phyloP scores from a whole-genome alignment of 495 filamentous ascomycete genomes.

The Penicillium herquei region DNA sequence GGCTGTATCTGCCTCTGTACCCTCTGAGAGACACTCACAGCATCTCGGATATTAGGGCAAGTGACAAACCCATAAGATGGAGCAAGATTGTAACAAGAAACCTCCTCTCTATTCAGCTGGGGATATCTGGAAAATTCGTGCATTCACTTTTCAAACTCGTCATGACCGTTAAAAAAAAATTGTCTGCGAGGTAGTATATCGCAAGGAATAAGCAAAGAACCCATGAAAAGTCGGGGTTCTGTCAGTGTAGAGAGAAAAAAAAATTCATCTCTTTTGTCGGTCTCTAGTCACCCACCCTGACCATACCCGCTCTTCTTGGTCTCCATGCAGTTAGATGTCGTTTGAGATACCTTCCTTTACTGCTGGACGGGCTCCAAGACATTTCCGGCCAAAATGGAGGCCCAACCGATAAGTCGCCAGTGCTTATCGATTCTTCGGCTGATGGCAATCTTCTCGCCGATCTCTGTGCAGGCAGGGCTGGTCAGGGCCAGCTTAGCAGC shows the following conservation, averaged over 20 bases:
- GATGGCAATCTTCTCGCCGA: slow-evolving; percentile 96
- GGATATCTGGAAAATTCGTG: slow-evolving; percentile 34
- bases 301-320: not conserved
- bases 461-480: slow-evolving; percentile 86
- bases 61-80: slow-evolving; percentile 16
- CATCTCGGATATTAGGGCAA: slow-evolving; percentile 1
- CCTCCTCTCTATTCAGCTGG: slow-evolving; percentile 26
- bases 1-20: slow-evolving; percentile 4
- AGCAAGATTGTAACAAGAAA: slow-evolving; percentile 10
- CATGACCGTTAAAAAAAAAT: slow-evolving; percentile 33
- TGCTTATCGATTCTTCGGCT: slow-evolving; percentile 96
- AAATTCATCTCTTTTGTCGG: not conserved
- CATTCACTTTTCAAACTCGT: slow-evolving; percentile 34
- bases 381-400: slow-evolving; percentile 74
- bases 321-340: slow-evolving; percentile 19
- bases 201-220: slow-evolving; percentile 21
- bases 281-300: not conserved
- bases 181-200: slow-evolving; percentile 20
- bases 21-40: not conserved
- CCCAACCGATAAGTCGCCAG: slow-evolving; percentile 98
- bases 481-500: slow-evolving; percentile 88
- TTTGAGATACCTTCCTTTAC: slow-evolving; percentile 28
- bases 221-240: slow-evolving; percentile 6
- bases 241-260: slow-evolving; percentile 6
- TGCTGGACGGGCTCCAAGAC: slow-evolving; percentile 52